Conservation (phyloP, 805 yeast species). For the Myxozyma nipponensis region DNA sequence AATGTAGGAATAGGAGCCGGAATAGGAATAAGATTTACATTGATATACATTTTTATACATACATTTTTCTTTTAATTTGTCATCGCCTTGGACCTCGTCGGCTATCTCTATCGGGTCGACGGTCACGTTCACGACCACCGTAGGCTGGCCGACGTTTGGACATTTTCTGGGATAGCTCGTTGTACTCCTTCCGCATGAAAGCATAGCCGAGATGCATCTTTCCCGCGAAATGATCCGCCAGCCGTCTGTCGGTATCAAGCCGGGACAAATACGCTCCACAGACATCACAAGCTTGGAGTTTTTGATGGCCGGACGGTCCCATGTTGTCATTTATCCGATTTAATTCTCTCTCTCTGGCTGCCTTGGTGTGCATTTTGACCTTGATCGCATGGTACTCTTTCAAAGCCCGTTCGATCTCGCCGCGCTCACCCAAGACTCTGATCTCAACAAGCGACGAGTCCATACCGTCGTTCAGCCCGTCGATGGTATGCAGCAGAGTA, state of each 20-base stretch:
- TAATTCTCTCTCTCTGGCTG: conserved; percentile 52
- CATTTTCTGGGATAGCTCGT: conserved; percentile 14
- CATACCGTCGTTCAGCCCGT: conserved; percentile 23
- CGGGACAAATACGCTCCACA: conserved; percentile 88
- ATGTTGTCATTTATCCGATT: conserved; percentile 62
- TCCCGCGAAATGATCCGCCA: conserved; percentile 87
- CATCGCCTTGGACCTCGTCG: conserved; percentile 9
- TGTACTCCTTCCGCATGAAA: conserved; percentile 50
- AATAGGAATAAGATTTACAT: too few relatives aligned
- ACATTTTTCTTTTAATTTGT: not conserved
- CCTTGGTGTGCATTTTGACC: conserved; percentile 43
- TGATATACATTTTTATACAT: too few relatives aligned
- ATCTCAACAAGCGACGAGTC: conserved; percentile 26
- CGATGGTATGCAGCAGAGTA: conserved; percentile 27
- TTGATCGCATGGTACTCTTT: conserved; percentile 18
- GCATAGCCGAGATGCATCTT: conserved; percentile 78
- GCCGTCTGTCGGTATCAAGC: conserved; percentile 78
- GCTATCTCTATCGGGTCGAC: not conserved
- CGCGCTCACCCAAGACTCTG: conserved; percentile 18
- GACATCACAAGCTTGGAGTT: conserved; percentile 80
- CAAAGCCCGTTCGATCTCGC: conserved; percentile 39
- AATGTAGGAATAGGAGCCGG: not conserved
- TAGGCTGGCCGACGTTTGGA: not conserved
- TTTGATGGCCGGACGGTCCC: conserved; percentile 85
- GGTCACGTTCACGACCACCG: conserved; percentile 4